Conservation (phyloP, 208 protist species). For the Crithidia fasciculata region DNA sequence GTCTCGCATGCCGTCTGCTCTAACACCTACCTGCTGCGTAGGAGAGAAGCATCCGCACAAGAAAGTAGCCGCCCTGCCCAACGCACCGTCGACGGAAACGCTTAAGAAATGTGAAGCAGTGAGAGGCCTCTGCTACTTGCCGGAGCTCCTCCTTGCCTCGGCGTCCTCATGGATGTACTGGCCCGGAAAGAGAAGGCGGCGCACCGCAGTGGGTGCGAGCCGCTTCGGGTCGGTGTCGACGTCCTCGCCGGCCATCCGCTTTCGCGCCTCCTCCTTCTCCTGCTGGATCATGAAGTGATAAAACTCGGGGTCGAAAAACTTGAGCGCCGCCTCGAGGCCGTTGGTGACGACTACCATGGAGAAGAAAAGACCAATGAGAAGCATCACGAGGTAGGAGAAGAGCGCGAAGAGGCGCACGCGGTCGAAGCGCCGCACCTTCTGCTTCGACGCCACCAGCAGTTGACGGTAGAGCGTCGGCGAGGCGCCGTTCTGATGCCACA, state of each 20-base stretch:
- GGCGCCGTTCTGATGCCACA: conserved; percentile 83
- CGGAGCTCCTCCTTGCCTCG: background rate
- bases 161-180: conserved; percentile 65
- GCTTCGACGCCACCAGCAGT: conserved; percentile 36
- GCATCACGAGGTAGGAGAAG: conserved; percentile 67
- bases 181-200: conserved; percentile 70
- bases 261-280: conserved; percentile 67
- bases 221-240: conserved; percentile 83
- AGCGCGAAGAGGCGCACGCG: conserved; percentile 64
- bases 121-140: background rate
- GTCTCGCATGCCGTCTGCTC: too few species aligned
- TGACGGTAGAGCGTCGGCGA: conserved; percentile 63
- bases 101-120: background rate
- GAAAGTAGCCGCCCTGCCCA: too few species aligned
- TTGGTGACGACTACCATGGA: conserved; percentile 58
- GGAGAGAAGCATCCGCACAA: too few species aligned
- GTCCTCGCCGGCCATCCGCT: conserved; percentile 46
- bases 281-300: conserved; percentile 79
- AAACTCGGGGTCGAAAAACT: conserved; percentile 81
- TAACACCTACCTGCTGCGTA: too few species aligned
- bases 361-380: conserved; percentile 54
- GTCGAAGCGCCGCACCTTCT: conserved; percentile 32
- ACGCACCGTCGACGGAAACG: background rate
- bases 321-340: conserved; percentile 57
- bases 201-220: conserved; percentile 69